A percentile compares a stretch with the other conserved stretches of the same genome.
phyloP scores from a whole-genome alignment of 1,284 basidiomycete genomes.

The Trichosporon coremiiforme region DNA sequence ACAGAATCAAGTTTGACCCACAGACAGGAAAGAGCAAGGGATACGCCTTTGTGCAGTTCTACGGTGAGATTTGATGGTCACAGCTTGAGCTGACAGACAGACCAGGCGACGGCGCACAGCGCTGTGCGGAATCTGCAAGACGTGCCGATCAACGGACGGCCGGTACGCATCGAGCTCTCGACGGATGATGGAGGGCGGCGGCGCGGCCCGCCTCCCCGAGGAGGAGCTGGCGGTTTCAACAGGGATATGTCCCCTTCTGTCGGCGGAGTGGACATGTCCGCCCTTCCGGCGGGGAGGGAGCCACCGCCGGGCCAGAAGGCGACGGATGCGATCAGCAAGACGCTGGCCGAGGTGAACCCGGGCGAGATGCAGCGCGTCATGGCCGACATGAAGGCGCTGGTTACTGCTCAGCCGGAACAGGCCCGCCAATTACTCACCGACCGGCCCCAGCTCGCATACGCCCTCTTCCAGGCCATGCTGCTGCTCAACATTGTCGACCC shows the following conservation, averaged over 20 bases:
- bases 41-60: slow-evolving; percentile 96
- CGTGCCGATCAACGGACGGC: slow-evolving; percentile 76
- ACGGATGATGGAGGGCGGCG: slow-evolving; percentile 63
- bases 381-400: slow-evolving; percentile 89
- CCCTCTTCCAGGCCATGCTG: slow-evolving; percentile 91
- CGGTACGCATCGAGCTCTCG: slow-evolving; percentile 75
- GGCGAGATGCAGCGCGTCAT: slow-evolving; percentile 91
- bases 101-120: slow-evolving; percentile 85
- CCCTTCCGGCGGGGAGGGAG: slow-evolving; percentile 78
- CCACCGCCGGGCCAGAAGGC: slow-evolving; percentile 73
- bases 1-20: slow-evolving; percentile 89
- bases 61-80: slow-evolving; percentile 64
- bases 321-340: slow-evolving; percentile 83
- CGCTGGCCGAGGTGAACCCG: slow-evolving; percentile 79
- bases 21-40: slow-evolving; percentile 95
- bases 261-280: slow-evolving; percentile 56
- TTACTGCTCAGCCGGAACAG: slow-evolving; percentile 87
- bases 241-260: slow-evolving; percentile 56
- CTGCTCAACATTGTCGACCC: slow-evolving; percentile 94
- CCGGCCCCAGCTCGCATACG: slow-evolving; percentile 93
- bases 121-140: slow-evolving; percentile 86
- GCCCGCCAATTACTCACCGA: slow-evolving; percentile 75
- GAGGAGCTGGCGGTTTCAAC: slow-evolving; percentile 42
- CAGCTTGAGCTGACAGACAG: slow-evolving; percentile 57
- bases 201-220: slow-evolving; percentile 34